Conservation (phyloP, 371 early-diverging fungal genomes). For the Polyrhizophydium stewartii region DNA sequence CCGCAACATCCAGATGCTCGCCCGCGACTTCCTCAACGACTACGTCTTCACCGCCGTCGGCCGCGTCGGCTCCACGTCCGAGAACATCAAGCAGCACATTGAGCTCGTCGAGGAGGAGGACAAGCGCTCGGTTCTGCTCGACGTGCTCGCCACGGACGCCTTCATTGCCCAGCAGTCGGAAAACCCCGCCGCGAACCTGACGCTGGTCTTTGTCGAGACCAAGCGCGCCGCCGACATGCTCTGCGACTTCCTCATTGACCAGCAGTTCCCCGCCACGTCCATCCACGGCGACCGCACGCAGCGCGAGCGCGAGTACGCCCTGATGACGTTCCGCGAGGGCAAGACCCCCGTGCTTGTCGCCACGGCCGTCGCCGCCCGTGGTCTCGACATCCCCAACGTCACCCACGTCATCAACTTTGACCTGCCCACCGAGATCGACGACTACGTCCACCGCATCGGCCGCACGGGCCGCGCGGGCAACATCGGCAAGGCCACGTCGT, state of each 20-base stretch:
- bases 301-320: conserved; percentile 92
- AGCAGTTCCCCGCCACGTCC: conserved; percentile 86
- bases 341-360: conserved; percentile 95
- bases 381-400: conserved; percentile 76
- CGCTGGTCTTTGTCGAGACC: conserved; percentile 62
- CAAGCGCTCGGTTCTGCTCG: conserved; percentile 81
- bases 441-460: conserved; percentile 67
- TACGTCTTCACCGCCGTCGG: conserved; percentile 93
- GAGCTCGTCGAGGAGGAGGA: conserved; percentile 86
- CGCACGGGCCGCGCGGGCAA: conserved; percentile 59
- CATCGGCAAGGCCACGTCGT: conserved; percentile 55
- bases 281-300: conserved; percentile 98
- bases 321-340: conserved; percentile 86
- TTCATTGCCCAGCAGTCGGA: conserved; percentile 14
- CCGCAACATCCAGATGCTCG: conserved; percentile 88
- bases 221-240: conserved; percentile 78
- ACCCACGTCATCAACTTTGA: conserved; percentile 66
- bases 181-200: conserved; percentile 31
- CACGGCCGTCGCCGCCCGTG: conserved; percentile 99
- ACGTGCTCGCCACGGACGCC: conserved; percentile 71
- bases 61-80: conserved; percentile 92
- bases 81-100: conserved; percentile 93
- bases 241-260: conserved; percentile 60
- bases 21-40: conserved; percentile 90
- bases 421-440: conserved; percentile 57